A percentile compares a stretch with the other conserved stretches of the same genome.
These are phyloP conservation scores for Dryas drummondii DNA, from an alignment of 306 rosid species.

Conservation along the genomic window DNA sequence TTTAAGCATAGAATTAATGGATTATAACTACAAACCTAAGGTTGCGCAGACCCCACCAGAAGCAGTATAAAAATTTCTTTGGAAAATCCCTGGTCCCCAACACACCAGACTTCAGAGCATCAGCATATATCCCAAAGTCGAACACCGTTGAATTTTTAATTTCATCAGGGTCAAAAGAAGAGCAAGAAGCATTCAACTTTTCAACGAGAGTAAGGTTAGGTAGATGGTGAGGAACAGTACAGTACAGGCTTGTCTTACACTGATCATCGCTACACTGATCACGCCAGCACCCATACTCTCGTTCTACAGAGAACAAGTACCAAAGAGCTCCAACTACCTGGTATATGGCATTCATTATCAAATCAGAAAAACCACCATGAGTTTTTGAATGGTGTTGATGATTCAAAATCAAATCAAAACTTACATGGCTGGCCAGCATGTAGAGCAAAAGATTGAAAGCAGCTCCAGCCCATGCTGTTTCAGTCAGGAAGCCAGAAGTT, in stretches of 20 bases:
- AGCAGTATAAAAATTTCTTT: constrained; percentile 66
- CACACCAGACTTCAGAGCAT: constrained; percentile 50
- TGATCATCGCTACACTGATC: not conserved
- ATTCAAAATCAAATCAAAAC: constrained; percentile 19
- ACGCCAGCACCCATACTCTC: constrained; percentile 61
- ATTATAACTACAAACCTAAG: constrained; percentile 49
- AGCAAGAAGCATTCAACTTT: constrained; percentile 32
- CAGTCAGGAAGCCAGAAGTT: constrained; percentile 75
- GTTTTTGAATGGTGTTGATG: not conserved
- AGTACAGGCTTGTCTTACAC: constrained; percentile 18
- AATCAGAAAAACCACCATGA: constrained; percentile 13
- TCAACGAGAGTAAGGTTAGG: fast-evolving
- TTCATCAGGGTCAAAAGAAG: constrained; percentile 28
- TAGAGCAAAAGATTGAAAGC: constrained; percentile 78
- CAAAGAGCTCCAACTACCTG: constrained; percentile 87
- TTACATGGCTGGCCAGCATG: constrained; percentile 90
- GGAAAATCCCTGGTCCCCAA: constrained; percentile 39
- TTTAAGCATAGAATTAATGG: not conserved
- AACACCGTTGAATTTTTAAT: constrained; percentile 27
- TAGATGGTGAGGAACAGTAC: not conserved
- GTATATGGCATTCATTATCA: constrained; percentile 18
- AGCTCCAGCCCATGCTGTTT: constrained; percentile 93
- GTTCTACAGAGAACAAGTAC: constrained; percentile 72
- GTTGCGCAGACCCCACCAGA: constrained; percentile 94
- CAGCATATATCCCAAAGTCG: constrained; percentile 67